Percentiles rank a stretch among this genome's conserved stretches.
Evolutionary conservation across 2,329 filamentous ascomycete genomes (phyloP).

Genomic region (Paradendryphiella salina): DNA sequence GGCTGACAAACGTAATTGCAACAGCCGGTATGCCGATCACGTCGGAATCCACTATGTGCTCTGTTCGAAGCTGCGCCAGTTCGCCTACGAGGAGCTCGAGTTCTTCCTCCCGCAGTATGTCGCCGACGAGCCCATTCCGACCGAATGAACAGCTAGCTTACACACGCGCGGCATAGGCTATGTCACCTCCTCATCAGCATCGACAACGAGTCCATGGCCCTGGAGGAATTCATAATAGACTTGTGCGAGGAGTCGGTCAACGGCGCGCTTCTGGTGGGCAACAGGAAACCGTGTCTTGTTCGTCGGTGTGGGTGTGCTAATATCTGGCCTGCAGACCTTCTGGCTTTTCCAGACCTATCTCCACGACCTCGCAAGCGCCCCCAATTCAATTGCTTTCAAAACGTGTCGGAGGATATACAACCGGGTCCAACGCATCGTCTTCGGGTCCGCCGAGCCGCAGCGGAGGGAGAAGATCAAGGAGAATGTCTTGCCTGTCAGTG

Average conservation of each 20-base stretch:
- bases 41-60: slow-evolving; percentile 88
- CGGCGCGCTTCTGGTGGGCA: slow-evolving; percentile 73
- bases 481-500: slow-evolving; percentile 77
- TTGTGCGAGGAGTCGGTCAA: slow-evolving; percentile 86
- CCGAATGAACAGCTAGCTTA: slow-evolving; percentile 47
- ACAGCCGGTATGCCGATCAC: slow-evolving; percentile 83
- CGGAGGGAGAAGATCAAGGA: slow-evolving; percentile 77
- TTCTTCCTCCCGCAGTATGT: slow-evolving; percentile 75
- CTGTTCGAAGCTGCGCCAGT: slow-evolving; percentile 85
- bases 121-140: slow-evolving; percentile 17
- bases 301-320: slow-evolving; percentile 32
- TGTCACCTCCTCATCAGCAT: slow-evolving; percentile 86
- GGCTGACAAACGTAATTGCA: not conserved
- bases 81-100: slow-evolving; percentile 88
- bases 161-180: slow-evolving; percentile 51
- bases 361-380: slow-evolving; percentile 75
- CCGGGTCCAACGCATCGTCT: slow-evolving; percentile 85
- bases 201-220: slow-evolving; percentile 87
- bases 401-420: slow-evolving; percentile 84
- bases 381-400: slow-evolving; percentile 76
- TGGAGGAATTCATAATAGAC: slow-evolving; percentile 85
- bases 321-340: slow-evolving; percentile 66
- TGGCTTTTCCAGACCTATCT: slow-evolving; percentile 90
- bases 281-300: slow-evolving; percentile 21
- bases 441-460: slow-evolving; percentile 71